Conservation (phyloP, 257 asterid genomes). For the Ehretia macrophylla region DNA sequence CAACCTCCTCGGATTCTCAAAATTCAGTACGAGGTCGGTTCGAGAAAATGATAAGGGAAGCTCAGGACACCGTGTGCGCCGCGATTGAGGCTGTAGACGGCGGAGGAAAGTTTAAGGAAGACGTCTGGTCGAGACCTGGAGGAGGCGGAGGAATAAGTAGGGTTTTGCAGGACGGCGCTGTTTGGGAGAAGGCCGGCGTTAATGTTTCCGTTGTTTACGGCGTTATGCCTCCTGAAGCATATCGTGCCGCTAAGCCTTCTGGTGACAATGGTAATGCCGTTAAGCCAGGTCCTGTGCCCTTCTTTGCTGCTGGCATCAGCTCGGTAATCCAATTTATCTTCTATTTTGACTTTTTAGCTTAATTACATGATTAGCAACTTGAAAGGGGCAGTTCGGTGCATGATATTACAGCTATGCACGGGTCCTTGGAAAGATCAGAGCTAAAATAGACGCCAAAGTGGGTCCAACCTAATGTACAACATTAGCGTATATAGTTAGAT, state of each 20-base stretch:
- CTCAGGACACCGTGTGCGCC: constrained; percentile 68
- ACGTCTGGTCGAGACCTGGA: constrained; percentile 96
- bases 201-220: constrained; percentile 98
- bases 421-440: constrained; percentile 1
- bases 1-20: constrained; percentile 7
- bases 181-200: constrained; percentile 96
- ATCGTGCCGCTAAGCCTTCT: constrained; percentile 84
- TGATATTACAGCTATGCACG: too few species aligned
- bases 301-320: constrained; percentile 98
- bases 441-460: not conserved
- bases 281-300: constrained; percentile 81
- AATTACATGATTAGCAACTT: not conserved
- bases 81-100: constrained; percentile 76
- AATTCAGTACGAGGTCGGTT: constrained; percentile 60
- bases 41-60: constrained; percentile 92
- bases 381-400: too few species aligned
- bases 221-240: constrained; percentile 98
- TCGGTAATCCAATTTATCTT: constrained; percentile 45
- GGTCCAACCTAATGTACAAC: too few species aligned
- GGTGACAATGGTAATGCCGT: constrained; percentile 45
- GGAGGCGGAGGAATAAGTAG: constrained; percentile 99
- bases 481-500: too few species aligned
- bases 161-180: constrained; percentile 86
- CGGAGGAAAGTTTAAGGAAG: constrained; percentile 73
- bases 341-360: not conserved